phyloP scores from a whole-genome alignment of 139 green algal species.

The Prasinococcaceae sp. region DNA sequence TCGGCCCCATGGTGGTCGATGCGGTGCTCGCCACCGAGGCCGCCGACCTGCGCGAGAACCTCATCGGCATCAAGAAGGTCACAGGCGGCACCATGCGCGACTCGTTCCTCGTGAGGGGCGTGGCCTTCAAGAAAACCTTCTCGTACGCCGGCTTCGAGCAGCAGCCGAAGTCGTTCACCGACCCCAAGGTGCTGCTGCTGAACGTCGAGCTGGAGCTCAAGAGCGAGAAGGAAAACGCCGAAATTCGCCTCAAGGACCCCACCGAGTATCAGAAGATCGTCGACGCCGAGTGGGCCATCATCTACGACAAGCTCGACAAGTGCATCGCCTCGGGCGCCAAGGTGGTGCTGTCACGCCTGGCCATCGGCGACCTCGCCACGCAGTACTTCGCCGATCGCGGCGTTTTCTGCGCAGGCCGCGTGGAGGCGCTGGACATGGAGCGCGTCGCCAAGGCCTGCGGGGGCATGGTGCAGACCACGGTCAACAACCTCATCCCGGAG shows the following conservation, averaged over 20 bases:
- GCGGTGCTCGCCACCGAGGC: constrained; percentile 77
- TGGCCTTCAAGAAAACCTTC: constrained; percentile 99
- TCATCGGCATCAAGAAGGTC: constrained; percentile 91
- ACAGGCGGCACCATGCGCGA: constrained; percentile 82
- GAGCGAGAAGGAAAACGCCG: constrained; percentile 92
- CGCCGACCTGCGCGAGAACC: constrained; percentile 62
- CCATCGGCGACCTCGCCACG: constrained; percentile 89
- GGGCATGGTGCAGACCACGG: constrained; percentile 69
- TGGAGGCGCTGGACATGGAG: constrained; percentile 72
- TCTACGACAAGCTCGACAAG: constrained; percentile 94
- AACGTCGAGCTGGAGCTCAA: constrained; percentile 99
- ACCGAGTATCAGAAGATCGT: constrained; percentile 92
- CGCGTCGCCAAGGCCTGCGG: constrained; percentile 74
- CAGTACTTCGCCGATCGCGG: constrained; percentile 90
- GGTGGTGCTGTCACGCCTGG: constrained; percentile 77
- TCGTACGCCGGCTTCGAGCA: constrained; percentile 98
- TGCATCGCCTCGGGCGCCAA: constrained; percentile 71
- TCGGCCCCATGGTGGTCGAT: constrained; percentile 89
- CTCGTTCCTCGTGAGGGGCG: constrained; percentile 91
- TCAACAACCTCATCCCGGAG: constrained; percentile 69
- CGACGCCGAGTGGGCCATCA: constrained; percentile 99
- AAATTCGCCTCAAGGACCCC: constrained; percentile 83
- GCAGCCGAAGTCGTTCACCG: constrained; percentile 84
- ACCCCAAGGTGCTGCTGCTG: constrained; percentile 87
- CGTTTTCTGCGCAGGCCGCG: constrained; percentile 93